Evolutionary conservation across 169 alveolate genomes (phyloP), one percentile per base, ranked within the genome.

Genomic region (Plasmodium sp.): DNA sequence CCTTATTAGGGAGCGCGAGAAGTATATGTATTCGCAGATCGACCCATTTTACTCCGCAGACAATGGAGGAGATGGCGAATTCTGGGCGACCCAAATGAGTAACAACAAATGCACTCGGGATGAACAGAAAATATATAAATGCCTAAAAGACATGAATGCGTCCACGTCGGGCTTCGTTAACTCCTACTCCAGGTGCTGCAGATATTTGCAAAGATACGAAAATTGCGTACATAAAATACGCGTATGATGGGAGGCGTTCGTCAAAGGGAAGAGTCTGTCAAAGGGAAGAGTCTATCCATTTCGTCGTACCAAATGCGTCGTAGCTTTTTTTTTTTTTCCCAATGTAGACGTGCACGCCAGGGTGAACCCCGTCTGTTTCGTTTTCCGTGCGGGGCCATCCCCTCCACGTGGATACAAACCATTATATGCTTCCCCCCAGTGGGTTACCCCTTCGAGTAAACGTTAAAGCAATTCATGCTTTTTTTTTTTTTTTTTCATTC

Each of bases 141-240:
- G 94, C 43, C 79, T 90, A 31, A 90, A 90, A 90, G 73, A 80
- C 39, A 90, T 90, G 94, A 90, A 79, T 62, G 84, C 80, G 71
- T 90, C 94, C 31, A 90, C 94, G 6, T 48, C 91, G 16, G 51
- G 51, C 14, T 90, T 90, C 80, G 81, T 90, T 62, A 90, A 90
- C 73, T 90, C 81, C 6, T 90, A 90, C 72, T 36, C 82, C 75
- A 34, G 94, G 51, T 90, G 94, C 39, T 80, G 79, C 75, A 36
- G 84, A 34, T 79, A 90, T 18, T 90, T 90, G 72, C 34, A 88
- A 80, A 58, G 81, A 58, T 90, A 90, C 51, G 94, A 90, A 80
- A 80, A 81, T 34, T 90, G 94, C 45, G 94, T 90, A 18, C 94
- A 90, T 58, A 80, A 79, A 90, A 74, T 90, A 43, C 34, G 83